Evolutionary conservation across 192 early-diverging fungal genomes (phyloP), one percentile per base, ranked within the genome.

Genomic region (Backusella circina): DNA sequence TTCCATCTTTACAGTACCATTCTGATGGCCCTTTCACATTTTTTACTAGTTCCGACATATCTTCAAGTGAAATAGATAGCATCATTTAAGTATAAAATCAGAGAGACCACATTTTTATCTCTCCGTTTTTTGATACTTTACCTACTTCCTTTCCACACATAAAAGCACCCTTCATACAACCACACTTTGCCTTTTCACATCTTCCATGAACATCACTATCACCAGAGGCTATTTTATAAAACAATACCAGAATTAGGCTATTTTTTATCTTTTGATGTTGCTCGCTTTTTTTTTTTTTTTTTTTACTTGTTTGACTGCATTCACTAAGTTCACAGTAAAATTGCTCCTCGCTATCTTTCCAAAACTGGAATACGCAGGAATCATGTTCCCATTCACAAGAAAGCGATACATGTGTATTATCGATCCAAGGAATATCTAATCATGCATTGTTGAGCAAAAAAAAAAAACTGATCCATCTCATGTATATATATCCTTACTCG

Each of bases 241-340:
- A 32, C 3, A 28, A 16, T 18, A 66, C 33, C 8, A 16, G n/a
- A n/a, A 16, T 36, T 18, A 13, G 2, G n/a, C 10, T 6, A 5
- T 4, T 69, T 6, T 70, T 26, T 41, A 16, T 26, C 16, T 71
- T n/a, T n/a, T 31, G 57, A 47, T 7, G 2, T 61, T 41, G 47
- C 39, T 70, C n/a, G n/a, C n/a, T n/a, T n/a, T n/a, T n/a, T n/a
- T n/a, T n/a, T n/a, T n/a, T n/a, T n/a, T n/a, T n/a, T n/a, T n/a
- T n/a, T n/a, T 65, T 75, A 77, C 80, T 74, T 37, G 70, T 65
- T 75, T 81, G 80, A 12, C 83, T 68, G 71, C 96, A 97, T 37
- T 93, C 88, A 41, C 85, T 83, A 30, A 97, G 75, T 67, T 91
- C 79, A 80, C 96, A 97, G 73, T 90, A 97, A 82, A 97, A 97